A percentile compares a stretch with the other conserved stretches of the same genome.
phyloP scores from a whole-genome alignment of 331 rosid species.

The Rosa hybrid region DNA sequence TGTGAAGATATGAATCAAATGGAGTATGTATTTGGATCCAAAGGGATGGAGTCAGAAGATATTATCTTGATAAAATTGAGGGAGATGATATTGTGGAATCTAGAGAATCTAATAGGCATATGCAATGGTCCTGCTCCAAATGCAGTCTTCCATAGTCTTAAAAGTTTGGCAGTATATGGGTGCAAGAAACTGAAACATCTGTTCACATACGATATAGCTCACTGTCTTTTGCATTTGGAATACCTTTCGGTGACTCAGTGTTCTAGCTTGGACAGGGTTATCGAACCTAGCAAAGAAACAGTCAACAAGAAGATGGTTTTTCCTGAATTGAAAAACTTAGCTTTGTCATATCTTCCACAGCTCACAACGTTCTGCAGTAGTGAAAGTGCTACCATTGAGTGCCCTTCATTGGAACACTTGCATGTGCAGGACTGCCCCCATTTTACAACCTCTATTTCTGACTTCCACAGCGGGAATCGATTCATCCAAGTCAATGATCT shows the following conservation, averaged over 20 bases:
- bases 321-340: background rate
- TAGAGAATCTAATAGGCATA: too few relatives aligned
- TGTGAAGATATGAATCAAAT: too few relatives aligned
- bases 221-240: constrained; percentile 1
- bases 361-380: background rate
- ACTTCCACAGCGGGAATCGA: background rate
- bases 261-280: background rate
- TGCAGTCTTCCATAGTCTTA: background rate
- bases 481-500: constrained; percentile 4
- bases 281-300: background rate
- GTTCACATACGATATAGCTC: background rate
- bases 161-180: background rate
- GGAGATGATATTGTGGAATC: too few relatives aligned
- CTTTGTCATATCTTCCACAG: background rate
- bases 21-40: too few relatives aligned
- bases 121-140: too few relatives aligned
- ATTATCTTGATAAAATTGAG: too few relatives aligned
- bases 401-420: background rate
- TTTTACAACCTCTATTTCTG: background rate
- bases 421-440: background rate
- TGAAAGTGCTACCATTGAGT: background rate
- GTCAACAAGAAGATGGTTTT: background rate
- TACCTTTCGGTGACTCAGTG: background rate
- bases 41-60: too few relatives aligned
- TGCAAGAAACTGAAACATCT: constrained; percentile 8